Conservation (phyloP, 306 rosid genomes). For the Carpinus viminea region DNA sequence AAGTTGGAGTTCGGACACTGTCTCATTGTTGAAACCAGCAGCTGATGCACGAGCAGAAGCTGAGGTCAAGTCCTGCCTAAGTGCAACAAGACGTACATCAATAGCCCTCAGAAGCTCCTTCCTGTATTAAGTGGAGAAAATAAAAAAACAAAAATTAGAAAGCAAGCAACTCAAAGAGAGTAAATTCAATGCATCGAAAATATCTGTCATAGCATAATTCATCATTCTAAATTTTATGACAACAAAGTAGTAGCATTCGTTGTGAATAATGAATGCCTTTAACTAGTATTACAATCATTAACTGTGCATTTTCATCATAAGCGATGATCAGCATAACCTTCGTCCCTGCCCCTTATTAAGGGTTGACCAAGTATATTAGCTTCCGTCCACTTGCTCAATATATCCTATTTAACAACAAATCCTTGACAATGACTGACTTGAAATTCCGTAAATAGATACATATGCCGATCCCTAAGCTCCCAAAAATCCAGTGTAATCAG, state of each 20-base stretch:
- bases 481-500: neutral
- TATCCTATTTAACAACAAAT: neutral
- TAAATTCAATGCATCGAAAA: neutral
- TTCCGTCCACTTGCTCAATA: neutral
- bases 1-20: slow-evolving; percentile 69
- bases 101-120: slow-evolving; percentile 94
- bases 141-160: neutral
- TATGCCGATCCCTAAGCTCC: neutral
- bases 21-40: slow-evolving; percentile 71
- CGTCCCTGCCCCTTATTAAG: neutral
- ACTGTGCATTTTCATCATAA: neutral
- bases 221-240: neutral
- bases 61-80: slow-evolving; percentile 73
- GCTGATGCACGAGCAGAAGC: slow-evolving; percentile 86
- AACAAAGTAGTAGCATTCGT: neutral
- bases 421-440: neutral
- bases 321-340: neutral
- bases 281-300: neutral
- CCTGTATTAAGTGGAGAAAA: slow-evolving; percentile 43
- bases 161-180: slow-evolving; percentile 4
- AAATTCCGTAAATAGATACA: neutral
- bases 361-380: neutral
- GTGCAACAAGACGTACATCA: slow-evolving; percentile 81
- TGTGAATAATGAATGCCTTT: neutral
- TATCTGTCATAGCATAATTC: neutral